Evolutionary conservation across 2,329 filamentous ascomycete genomes (phyloP).

Genomic region (Colletotrichum truncatum): DNA sequence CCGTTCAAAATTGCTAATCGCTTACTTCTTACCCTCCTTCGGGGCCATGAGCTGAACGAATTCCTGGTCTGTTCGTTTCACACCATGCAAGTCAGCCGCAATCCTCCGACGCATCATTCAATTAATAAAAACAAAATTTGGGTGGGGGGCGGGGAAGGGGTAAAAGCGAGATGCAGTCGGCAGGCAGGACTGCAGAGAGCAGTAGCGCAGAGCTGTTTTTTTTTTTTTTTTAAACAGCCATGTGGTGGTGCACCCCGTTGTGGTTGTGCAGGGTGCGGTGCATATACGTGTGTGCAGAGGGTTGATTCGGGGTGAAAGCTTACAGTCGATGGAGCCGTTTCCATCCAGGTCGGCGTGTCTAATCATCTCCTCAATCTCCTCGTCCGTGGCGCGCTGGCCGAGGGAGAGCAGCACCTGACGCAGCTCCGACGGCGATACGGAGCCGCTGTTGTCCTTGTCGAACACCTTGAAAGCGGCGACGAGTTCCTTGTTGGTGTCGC

Average conservation of each 20-base stretch:
- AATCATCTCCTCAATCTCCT: conserved; percentile 34
- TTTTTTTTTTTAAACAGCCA: no score
- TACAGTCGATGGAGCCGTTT: conserved; percentile 33
- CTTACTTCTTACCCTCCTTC: conserved; percentile 25
- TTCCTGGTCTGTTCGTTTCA: conserved; percentile 28
- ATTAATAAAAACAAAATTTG: conserved; percentile 1
- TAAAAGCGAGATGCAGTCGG: conserved; percentile 13
- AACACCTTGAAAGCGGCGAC: conserved; percentile 33
- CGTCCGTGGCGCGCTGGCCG: conserved; percentile 32
- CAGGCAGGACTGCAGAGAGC: neutral
- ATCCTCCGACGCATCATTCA: conserved; percentile 9
- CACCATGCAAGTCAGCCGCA: conserved; percentile 10
- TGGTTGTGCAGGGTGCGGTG: neutral
- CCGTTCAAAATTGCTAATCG: neutral
- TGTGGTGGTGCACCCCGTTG: neutral
- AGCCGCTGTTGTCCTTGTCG: conserved; percentile 33
- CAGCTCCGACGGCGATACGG: conserved; percentile 31
- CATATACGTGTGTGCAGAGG: neutral
- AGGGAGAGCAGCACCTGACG: conserved; percentile 32
- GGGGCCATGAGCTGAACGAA: conserved; percentile 33
- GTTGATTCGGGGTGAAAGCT: neutral
- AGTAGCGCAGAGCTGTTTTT: neutral
- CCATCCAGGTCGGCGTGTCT: conserved; percentile 31
- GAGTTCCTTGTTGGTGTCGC: conserved; percentile 30
- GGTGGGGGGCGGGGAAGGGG: conserved; percentile 5